phyloP scores from a whole-genome alignment of 139 green algal genomes.

The Trebouxia sp. region DNA sequence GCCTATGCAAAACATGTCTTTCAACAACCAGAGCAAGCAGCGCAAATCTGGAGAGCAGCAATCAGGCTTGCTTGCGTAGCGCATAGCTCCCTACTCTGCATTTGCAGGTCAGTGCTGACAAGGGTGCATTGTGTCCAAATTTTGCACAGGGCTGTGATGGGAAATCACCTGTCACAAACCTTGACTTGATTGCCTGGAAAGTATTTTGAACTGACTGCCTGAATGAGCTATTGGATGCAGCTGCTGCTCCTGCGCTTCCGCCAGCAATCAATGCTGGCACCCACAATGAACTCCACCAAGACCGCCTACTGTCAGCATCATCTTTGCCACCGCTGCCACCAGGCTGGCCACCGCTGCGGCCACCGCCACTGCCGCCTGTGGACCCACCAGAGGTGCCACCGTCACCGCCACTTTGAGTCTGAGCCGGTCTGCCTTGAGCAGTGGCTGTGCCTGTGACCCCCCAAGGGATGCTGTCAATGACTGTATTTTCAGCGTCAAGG shows the following conservation, averaged over 20 bases:
- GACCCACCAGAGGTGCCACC: background rate
- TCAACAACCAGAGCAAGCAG: no score
- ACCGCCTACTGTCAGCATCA: background rate
- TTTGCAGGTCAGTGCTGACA: no score
- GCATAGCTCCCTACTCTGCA: no score
- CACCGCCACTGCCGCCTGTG: background rate
- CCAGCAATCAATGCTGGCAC: background rate
- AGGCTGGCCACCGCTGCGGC: background rate
- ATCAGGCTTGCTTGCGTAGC: no score
- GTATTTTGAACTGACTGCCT: no score
- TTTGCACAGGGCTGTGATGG: no score
- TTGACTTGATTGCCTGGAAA: no score
- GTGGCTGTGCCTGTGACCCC: background rate
- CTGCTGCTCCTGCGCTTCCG: background rate
- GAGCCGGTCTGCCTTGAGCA: background rate
- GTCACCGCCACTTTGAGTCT: background rate
- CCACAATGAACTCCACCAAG: background rate
- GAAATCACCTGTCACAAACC: no score
- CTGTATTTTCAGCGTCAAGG: background rate
- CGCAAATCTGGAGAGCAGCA: no score
- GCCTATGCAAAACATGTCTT: no score
- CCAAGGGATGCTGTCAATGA: slow-evolving; percentile 25
- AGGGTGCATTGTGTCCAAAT: no score
- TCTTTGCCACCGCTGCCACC: background rate
- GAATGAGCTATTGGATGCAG: no score